Evolutionary conservation across 2,329 filamentous ascomycete genomes (phyloP), one percentile per base, ranked within the genome.

Genomic region (Myriosclerotinia scirpicola): DNA sequence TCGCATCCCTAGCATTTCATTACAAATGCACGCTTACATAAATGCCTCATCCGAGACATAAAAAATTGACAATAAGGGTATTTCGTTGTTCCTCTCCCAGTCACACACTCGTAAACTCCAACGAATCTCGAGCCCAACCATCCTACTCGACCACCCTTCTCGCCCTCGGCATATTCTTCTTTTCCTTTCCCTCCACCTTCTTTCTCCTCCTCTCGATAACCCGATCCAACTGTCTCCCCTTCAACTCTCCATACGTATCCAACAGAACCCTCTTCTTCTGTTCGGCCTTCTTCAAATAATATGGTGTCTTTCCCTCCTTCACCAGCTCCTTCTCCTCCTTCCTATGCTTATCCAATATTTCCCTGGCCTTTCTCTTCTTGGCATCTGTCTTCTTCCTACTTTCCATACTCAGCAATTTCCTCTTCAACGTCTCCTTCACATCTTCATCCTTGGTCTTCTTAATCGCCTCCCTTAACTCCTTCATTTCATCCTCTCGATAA

Each of bases 241-340:
- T 95, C 89, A 98, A 90, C 68, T 86, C 85, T 73, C 89, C 85
- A 79, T 91, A 97, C 76, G 90, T 87, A 73, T 95, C 89, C 75
- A 91, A 82, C 69, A 97, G 81, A 66, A 93, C 82, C 78, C 89
- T 82, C 82, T 94, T 92, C 88, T 95, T 96, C 82, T 95, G 86
- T 80, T 97, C 94, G 75, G 88, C 87, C 81, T 89, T 89, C 86
- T 99, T 99, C 74, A 98, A 81, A 79, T 92, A 98, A 80, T 93
- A 99, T 0, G 95, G 94, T 76, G 85, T 87, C 86, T 97, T 97
- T 69, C 95, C 95, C 80, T 96, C 86, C 73, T 87, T 87, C 62
- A 98, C 88, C 68, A 91, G 80, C 77, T 93, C 90, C 80, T 92
- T 93, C 82, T 99, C 95, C 77, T 88, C 84, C 79, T 85, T 85